Percentiles rank a stretch among this genome's conserved stretches.
Evolutionary conservation across 139 green algal species (phyloP).

Genomic region (Diplosphaera chodatii): DNA sequence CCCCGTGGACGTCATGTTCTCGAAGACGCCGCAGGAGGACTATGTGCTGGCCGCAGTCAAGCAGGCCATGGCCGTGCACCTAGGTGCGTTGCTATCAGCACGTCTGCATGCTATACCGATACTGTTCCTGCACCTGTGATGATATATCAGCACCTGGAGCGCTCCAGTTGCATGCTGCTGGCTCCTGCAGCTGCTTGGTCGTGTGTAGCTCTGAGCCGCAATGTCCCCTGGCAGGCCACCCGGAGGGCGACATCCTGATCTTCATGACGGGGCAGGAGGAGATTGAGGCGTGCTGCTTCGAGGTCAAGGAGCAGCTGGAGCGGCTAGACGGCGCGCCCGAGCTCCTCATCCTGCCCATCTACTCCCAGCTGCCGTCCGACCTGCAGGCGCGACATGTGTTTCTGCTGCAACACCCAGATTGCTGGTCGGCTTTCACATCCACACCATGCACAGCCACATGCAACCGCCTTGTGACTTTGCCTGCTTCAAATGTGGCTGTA

Average conservation of each 20-base stretch:
- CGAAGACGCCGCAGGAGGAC: conserved; percentile 86
- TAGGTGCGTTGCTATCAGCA: conserved; percentile 26
- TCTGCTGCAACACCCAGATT: too few species aligned
- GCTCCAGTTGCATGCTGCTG: too few species aligned
- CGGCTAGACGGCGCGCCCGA: conserved; percentile 62
- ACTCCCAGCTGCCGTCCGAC: conserved; percentile 86
- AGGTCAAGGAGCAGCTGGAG: conserved; percentile 67
- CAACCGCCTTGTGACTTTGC: too few species aligned
- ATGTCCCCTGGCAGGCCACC: conserved; percentile 59
- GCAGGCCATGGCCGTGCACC: conserved; percentile 90
- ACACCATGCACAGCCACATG: too few species aligned
- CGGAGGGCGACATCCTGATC: conserved; percentile 92
- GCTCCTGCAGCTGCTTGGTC: too few species aligned
- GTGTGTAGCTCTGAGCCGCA: too few species aligned
- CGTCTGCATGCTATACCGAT: too few species aligned
- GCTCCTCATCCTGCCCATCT: conserved; percentile 93
- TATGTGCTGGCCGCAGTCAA: conserved; percentile 97
- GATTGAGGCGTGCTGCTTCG: conserved; percentile 92
- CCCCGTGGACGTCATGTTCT: conserved; percentile 91
- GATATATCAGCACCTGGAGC: too few species aligned
- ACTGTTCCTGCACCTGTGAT: too few species aligned
- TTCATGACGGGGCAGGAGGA: conserved; percentile 99
- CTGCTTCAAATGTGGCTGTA: too few species aligned
- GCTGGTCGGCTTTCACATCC: too few species aligned
- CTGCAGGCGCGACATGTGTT: conserved; percentile 47